phyloP scores from a whole-genome alignment of 148 eudicot species.

The Persicaria tinctoria region DNA sequence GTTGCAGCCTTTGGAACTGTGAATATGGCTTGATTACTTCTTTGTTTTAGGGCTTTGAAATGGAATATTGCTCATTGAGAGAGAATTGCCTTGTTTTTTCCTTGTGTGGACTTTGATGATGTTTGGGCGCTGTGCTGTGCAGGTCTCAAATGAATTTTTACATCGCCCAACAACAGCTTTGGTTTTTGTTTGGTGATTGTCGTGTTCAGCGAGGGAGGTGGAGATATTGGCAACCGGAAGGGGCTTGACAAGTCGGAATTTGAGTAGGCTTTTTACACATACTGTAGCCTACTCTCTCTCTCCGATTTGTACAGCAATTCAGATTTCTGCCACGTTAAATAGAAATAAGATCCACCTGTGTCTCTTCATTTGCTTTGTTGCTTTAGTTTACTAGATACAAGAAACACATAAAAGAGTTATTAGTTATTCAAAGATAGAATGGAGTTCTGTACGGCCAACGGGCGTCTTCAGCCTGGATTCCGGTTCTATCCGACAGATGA shows the following conservation, averaged over 20 bases:
- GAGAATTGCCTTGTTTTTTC: background rate
- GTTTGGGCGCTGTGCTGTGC: conserved; percentile 5
- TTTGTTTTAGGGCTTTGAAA: background rate
- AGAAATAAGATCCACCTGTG: background rate
- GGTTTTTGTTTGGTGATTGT: conserved; percentile 22
- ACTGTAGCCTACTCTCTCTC: conserved; percentile 4
- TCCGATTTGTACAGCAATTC: background rate
- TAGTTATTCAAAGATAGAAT: conserved; percentile 5
- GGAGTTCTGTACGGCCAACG: conserved; percentile 15
- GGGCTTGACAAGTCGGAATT: background rate
- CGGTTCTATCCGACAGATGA: conserved; percentile 75
- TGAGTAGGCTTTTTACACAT: background rate
- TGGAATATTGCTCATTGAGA: background rate
- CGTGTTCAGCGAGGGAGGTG: conserved; percentile 22
- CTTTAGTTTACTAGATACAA: too few species aligned
- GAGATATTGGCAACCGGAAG: background rate
- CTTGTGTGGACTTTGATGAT: background rate
- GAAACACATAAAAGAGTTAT: background rate
- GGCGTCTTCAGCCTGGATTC: conserved; percentile 48
- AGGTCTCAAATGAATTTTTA: conserved; percentile 29
- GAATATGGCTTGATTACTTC: background rate
- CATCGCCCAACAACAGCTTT: conserved; percentile 23
- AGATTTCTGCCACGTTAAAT: background rate
- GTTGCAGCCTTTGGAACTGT: background rate
- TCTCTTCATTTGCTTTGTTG: background rate